Conservation (phyloP, 345 rosid species). For the Brassica carinata region DNA sequence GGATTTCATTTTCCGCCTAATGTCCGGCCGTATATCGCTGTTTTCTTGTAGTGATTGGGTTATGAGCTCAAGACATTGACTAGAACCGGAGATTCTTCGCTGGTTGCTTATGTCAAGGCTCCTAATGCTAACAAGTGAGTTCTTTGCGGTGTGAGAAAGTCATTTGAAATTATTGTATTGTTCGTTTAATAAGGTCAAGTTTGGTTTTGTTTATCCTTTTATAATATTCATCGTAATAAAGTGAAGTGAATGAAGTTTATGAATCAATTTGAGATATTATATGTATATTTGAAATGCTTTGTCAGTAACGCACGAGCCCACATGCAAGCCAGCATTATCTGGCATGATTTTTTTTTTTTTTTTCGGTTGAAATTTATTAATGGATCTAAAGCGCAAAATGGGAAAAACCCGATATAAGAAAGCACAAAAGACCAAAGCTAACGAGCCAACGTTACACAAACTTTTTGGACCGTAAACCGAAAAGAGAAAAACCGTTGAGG, state of each 20-base stretch:
- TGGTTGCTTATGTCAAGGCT: conserved; percentile 41
- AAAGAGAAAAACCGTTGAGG: too few relatives aligned
- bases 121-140: conserved; percentile 20
- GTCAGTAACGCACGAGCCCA: conserved; percentile 11
- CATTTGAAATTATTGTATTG: neutral
- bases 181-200: conserved; percentile 7
- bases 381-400: too few relatives aligned
- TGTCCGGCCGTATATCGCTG: too few relatives aligned
- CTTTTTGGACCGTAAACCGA: too few relatives aligned
- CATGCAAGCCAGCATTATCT: neutral
- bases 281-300: neutral
- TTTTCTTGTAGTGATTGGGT: too few relatives aligned
- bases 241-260: neutral
- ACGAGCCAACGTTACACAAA: too few relatives aligned
- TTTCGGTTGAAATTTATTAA: too few relatives aligned
- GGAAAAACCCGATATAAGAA: too few relatives aligned
- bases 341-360: too few relatives aligned
- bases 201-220: neutral
- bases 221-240: conserved; percentile 18
- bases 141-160: conserved; percentile 19
- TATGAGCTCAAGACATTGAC: conserved; percentile 58
- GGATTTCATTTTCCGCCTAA: too few relatives aligned
- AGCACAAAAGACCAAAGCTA: too few relatives aligned
- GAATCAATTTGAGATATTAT: neutral
- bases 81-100: conserved; percentile 28